Evolutionary conservation across 2,329 filamentous ascomycete species (phyloP), one percentile per base, ranked within the genome.

Genomic region (Talaromyces verruculosus): DNA sequence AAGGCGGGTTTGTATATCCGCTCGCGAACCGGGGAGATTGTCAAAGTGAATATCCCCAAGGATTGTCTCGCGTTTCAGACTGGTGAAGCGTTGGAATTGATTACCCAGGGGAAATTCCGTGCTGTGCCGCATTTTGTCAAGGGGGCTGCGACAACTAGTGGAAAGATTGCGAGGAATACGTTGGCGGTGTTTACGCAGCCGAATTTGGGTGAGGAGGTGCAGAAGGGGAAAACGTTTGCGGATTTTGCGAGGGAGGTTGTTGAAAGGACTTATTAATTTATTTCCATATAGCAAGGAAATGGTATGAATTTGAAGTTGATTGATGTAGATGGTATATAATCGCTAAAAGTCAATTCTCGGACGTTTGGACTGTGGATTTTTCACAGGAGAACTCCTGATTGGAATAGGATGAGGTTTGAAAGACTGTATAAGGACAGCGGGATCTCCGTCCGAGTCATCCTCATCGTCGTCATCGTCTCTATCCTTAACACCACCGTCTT

Each of bases 21-120:
- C 76, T 94, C 93, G 35, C 89, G 95, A 53, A 87, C 88, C 0
- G 93, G 92, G 1, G 83, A 89, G 67, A 89, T 91, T 1, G 90
- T 93, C n/a, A 95, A 98, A 78, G 92, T 98, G 71, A 88, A 89
- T 74, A 97, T 99, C 69, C 95, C 94, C 1, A 85, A 89, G 49
- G 93, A 96, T 75, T 95, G 92, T 77, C 89, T 99, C 60, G 95
- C 92, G 0, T 99, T 99, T 76, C 94, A 99, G 82, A 99, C 94
- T 0, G 95, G 94, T 1, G 92, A 97, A 80, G 90, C 94, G 0
- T 82, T 99, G 61, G 90, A 98, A 79, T 84, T 92, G 66, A 97
- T 99, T 75, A 98, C 94, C 0, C 83, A 86, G n/a, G 95, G 95
- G 10, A 88, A 87, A 73, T 97, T 99, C 83, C 92, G 90, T 79